phyloP scores from a whole-genome alignment of 352 stramenopile species.

The Phytophthora pisi region DNA sequence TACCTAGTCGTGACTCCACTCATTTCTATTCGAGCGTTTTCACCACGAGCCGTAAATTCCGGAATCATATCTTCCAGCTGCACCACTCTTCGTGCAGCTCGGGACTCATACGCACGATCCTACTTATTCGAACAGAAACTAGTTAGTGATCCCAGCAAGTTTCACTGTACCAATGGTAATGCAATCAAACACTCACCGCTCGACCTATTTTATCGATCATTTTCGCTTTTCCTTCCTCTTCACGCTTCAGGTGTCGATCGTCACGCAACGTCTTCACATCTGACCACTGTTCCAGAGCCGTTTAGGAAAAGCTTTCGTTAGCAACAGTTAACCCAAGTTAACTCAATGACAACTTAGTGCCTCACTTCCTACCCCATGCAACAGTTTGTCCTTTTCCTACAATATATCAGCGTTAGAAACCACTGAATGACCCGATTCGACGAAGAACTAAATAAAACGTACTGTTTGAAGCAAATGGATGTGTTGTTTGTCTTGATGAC shows the following conservation, averaged over 20 bases:
- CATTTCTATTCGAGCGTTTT: constrained; percentile 66
- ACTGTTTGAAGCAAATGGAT: constrained; percentile 37
- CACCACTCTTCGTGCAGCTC: constrained; percentile 51
- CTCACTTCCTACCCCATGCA: constrained; percentile 31
- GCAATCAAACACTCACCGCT: constrained; percentile 27
- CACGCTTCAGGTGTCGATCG: constrained; percentile 20
- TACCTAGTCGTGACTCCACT: constrained; percentile 84
- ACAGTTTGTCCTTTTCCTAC: constrained; percentile 49
- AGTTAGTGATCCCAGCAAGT: too few relatives aligned
- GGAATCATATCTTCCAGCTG: constrained; percentile 63
- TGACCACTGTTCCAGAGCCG: constrained; percentile 43
- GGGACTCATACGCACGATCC: constrained; percentile 60
- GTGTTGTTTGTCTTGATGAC: constrained; percentile 32
- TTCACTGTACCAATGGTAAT: too few relatives aligned
- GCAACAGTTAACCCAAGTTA: too few relatives aligned
- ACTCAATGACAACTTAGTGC: too few relatives aligned
- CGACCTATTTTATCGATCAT: constrained; percentile 45
- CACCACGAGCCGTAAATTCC: constrained; percentile 64
- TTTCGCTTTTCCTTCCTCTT: constrained; percentile 40
- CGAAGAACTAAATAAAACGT: constrained; percentile 1
- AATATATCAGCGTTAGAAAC: neutral
- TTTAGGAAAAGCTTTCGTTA: too few relatives aligned
- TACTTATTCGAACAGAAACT: constrained; percentile 15
- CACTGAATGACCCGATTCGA: neutral
- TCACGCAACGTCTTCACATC: constrained; percentile 46